Percentiles rank a stretch among this genome's conserved stretches.
phyloP scores from a whole-genome alignment of 768 basidiomycete genomes.

The Boletus subparvulus region DNA sequence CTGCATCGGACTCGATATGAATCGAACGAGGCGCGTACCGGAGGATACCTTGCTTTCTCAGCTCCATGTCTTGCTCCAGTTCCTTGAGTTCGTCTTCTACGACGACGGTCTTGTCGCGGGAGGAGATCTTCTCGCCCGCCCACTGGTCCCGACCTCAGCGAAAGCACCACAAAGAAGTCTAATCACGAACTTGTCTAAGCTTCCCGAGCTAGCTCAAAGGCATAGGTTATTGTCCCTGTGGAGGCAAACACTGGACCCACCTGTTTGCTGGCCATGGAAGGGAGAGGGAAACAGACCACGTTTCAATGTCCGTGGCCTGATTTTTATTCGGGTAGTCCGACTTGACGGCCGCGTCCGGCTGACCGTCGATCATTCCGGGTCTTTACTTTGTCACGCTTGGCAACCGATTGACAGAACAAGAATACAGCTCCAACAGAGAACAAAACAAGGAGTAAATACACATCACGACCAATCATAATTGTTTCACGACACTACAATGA shows the following conservation, averaged over 20 bases:
- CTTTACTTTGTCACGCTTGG: not conserved
- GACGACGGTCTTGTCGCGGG: constrained; percentile 75
- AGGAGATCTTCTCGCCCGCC: constrained; percentile 87
- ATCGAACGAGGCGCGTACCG: constrained; percentile 47
- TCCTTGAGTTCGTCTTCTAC: constrained; percentile 74
- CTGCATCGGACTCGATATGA: not conserved
- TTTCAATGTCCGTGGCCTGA: constrained; percentile 7
- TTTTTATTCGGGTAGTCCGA: constrained; percentile 21
- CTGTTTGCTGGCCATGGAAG: constrained; percentile 65
- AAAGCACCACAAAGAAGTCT: constrained; percentile 1
- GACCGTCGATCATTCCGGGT: constrained; percentile 2
- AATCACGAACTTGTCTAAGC: constrained; percentile 61
- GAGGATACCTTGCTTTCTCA: constrained; percentile 69
- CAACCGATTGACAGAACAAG: not conserved
- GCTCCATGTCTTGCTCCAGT: constrained; percentile 81
- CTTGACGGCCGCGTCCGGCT: constrained; percentile 16
- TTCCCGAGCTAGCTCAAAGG: constrained; percentile 60
- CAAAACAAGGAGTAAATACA: constrained; percentile 1
- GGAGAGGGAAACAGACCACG: not conserved
- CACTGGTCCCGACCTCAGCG: constrained; percentile 50
- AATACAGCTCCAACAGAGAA: not conserved
- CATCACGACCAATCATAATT: not conserved
- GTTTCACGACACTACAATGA: not conserved
- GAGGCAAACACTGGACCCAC: constrained; percentile 33
- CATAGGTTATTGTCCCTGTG: not conserved